These are phyloP conservation scores for Paspalum vaginatum DNA, from an alignment of 176 grass and related monocot species.

Conservation along the genomic window DNA sequence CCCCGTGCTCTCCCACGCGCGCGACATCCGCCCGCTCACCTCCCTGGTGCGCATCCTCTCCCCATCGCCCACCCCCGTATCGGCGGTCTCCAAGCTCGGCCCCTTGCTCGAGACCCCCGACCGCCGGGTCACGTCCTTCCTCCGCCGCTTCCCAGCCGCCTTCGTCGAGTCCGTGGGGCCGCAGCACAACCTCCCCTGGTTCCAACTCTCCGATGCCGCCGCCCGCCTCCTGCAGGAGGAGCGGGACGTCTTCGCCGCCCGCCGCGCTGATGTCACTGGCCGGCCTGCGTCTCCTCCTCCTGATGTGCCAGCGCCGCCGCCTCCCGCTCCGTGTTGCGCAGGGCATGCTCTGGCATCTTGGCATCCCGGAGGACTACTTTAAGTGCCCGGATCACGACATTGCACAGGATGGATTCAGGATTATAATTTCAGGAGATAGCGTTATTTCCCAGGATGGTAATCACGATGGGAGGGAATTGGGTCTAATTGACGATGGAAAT, in stretches of 20 bases:
- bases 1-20: conserved; percentile 52
- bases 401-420: conserved; percentile 55
- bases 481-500: conserved; percentile 32
- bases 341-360: conserved; percentile 84
- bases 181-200: conserved; percentile 71
- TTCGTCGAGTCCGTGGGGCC: conserved; percentile 80
- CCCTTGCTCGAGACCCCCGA: conserved; percentile 61
- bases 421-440: conserved; percentile 42
- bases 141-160: conserved; percentile 67
- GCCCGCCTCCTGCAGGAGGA: conserved; percentile 53
- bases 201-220: conserved; percentile 59
- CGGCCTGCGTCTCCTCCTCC: conserved; percentile 62
- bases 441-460: background rate
- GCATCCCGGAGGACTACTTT: conserved; percentile 75
- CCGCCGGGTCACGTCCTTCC: conserved; percentile 57
- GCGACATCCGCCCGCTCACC: conserved; percentile 60
- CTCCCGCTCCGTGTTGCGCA: conserved; percentile 61
- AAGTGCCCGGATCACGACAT: conserved; percentile 38
- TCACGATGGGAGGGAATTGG: conserved; percentile 40
- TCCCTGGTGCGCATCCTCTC: conserved; percentile 57
- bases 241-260: conserved; percentile 46
- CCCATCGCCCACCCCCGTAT: conserved; percentile 53
- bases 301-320: conserved; percentile 58
- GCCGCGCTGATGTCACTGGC: conserved; percentile 44
- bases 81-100: conserved; percentile 67